Evolutionary conservation across 345 rosid species (phyloP).

Genomic region (Citrus australasica): DNA sequence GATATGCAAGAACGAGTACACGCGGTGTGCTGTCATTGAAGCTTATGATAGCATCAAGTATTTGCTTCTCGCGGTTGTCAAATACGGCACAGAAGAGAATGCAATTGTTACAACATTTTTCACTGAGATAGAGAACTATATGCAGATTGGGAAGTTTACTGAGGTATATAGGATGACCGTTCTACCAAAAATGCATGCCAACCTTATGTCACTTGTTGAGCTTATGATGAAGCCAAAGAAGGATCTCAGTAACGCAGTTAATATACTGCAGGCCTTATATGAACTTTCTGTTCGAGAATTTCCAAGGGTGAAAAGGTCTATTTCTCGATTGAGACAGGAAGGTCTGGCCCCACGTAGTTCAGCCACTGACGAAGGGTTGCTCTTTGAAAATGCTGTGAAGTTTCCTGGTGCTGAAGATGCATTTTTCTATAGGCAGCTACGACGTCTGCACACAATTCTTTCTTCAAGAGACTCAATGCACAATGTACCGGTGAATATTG

Average conservation of each 20-base stretch:
- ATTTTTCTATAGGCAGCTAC: slow-evolving; percentile 58
- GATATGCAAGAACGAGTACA: slow-evolving; percentile 71
- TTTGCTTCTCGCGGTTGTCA: slow-evolving; percentile 51
- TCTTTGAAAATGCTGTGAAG: slow-evolving; percentile 69
- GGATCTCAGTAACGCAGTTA: slow-evolving; percentile 56
- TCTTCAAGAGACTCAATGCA: slow-evolving; percentile 82
- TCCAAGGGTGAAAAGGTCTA: slow-evolving; percentile 35
- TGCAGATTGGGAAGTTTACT: slow-evolving; percentile 45
- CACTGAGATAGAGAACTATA: slow-evolving; percentile 42
- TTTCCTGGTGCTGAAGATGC: slow-evolving; percentile 63
- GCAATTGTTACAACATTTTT: slow-evolving; percentile 51
- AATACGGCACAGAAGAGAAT: slow-evolving; percentile 55
- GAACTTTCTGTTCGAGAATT: slow-evolving; percentile 66
- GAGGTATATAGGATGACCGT: slow-evolving; percentile 36
- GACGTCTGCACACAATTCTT: slow-evolving; percentile 72
- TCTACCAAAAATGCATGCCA: slow-evolving; percentile 58
- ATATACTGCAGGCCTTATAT: slow-evolving; percentile 76
- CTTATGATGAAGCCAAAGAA: slow-evolving; percentile 53
- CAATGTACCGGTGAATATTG: slow-evolving; percentile 70
- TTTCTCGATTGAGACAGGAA: slow-evolving; percentile 40
- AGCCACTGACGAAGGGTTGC: slow-evolving; percentile 48
- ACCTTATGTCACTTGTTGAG: slow-evolving; percentile 57
- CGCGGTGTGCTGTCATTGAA: slow-evolving; percentile 88
- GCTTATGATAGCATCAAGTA: slow-evolving; percentile 79
- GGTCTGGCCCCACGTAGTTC: slow-evolving; percentile 52